Evolutionary conservation across 2,329 filamentous ascomycete species (phyloP).

Genomic region (Zasmidium angulare): DNA sequence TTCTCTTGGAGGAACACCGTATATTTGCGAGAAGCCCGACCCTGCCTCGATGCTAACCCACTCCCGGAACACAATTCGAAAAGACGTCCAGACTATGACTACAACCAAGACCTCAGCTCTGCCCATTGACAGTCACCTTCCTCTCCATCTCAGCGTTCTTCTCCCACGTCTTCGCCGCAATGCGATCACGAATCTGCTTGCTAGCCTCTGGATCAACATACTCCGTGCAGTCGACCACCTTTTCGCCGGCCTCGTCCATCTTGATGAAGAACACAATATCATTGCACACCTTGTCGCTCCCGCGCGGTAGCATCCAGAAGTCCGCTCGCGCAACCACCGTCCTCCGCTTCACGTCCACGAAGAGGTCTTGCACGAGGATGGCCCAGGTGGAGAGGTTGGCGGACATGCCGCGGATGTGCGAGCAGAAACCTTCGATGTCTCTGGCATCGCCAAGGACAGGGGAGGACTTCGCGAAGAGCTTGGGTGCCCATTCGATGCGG

Average conservation of each 20-base stretch:
- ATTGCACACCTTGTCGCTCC: constrained; percentile 16
- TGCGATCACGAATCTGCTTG: constrained; percentile 15
- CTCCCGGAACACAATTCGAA: background rate
- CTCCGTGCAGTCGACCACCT: constrained; percentile 16
- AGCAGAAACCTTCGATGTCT: constrained; percentile 17
- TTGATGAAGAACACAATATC: constrained; percentile 21
- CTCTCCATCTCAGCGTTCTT: background rate
- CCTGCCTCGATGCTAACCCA: background rate
- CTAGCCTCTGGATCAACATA: constrained; percentile 22
- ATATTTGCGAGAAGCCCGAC: background rate
- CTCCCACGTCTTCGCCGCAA: constrained; percentile 15
- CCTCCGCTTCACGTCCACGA: constrained; percentile 16
- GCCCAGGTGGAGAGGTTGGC: constrained; percentile 17
- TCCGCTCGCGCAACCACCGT: constrained; percentile 16
- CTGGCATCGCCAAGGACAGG: constrained; percentile 15
- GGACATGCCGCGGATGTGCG: constrained; percentile 16
- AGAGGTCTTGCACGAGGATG: constrained; percentile 12
- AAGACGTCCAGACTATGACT: background rate
- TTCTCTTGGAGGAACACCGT: background rate
- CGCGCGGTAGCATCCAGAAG: constrained; percentile 20
- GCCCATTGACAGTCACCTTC: constrained; percentile 3
- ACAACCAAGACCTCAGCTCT: background rate
- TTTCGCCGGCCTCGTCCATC: constrained; percentile 14
- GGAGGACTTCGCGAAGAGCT: constrained; percentile 15
- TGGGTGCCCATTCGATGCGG: constrained; percentile 19